phyloP scores from a whole-genome alignment of 2,329 filamentous ascomycete genomes.

The Clonostachys chloroleuca region DNA sequence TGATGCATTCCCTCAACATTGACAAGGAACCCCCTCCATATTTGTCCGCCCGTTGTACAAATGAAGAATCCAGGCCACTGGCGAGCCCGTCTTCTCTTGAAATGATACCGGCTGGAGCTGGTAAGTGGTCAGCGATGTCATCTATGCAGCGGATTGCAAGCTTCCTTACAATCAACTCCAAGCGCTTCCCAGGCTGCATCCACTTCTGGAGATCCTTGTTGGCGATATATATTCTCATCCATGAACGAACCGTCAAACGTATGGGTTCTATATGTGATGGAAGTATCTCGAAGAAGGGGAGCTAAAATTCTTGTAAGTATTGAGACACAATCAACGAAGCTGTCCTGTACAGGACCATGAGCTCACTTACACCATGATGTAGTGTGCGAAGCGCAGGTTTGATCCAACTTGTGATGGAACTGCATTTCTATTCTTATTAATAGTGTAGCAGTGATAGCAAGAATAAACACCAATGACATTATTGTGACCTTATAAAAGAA shows the following conservation, averaged over 20 bases:
- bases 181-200: constrained; percentile 50
- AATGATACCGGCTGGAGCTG: constrained; percentile 42
- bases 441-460: too few relatives aligned
- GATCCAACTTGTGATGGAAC: too few relatives aligned
- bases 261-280: constrained; percentile 21
- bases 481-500: too few relatives aligned
- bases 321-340: too few relatives aligned
- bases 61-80: constrained; percentile 46
- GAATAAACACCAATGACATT: too few relatives aligned
- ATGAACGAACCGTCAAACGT: constrained; percentile 54
- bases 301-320: constrained; percentile 9
- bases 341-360: too few relatives aligned
- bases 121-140: background rate
- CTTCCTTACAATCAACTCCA: constrained; percentile 35
- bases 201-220: constrained; percentile 42
- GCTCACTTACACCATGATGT: too few relatives aligned
- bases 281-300: constrained; percentile 23
- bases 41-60: constrained; percentile 48
- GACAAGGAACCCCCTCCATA: constrained; percentile 57
- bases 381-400: too few relatives aligned
- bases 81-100: constrained; percentile 38
- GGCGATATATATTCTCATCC: constrained; percentile 47
- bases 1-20: constrained; percentile 54
- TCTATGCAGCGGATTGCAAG: too few relatives aligned
- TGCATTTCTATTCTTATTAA: too few relatives aligned